phyloP scores from a whole-genome alignment of 208 protist species.

The Trypanosoma brucei region DNA sequence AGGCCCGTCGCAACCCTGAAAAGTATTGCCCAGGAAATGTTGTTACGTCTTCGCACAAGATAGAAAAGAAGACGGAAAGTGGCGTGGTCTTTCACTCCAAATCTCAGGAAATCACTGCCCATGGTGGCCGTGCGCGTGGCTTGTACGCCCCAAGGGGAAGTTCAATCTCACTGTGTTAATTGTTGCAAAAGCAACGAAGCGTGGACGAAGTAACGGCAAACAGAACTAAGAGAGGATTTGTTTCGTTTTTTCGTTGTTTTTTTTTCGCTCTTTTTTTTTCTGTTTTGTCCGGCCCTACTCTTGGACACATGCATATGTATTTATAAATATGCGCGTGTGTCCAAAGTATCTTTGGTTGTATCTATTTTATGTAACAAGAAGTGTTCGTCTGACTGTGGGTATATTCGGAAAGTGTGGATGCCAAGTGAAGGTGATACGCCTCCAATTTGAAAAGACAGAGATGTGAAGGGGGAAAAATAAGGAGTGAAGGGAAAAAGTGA shows the following conservation, averaged over 20 bases:
- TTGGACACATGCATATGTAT: neutral
- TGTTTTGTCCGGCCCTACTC: slow-evolving; percentile 1
- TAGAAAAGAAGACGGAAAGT: slow-evolving; percentile 43
- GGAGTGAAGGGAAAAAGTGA: neutral
- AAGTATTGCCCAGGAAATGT: neutral
- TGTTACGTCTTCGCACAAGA: slow-evolving; percentile 2
- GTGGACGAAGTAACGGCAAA: neutral
- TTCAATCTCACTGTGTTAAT: slow-evolving; percentile 3
- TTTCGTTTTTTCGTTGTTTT: slow-evolving; percentile 7
- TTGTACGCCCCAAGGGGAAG: slow-evolving; percentile 12
- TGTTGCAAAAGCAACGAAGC: neutral
- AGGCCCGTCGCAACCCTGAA: slow-evolving; percentile 1
- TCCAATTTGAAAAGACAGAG: neutral
- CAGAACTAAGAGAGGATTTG: neutral
- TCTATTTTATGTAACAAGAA: neutral
- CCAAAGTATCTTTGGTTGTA: too few relatives aligned
- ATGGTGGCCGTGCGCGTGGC: slow-evolving; percentile 11
- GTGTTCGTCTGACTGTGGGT: neutral
- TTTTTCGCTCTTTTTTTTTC: slow-evolving; percentile 16
- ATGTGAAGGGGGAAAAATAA: neutral
- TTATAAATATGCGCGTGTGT: neutral
- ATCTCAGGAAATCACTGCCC: neutral
- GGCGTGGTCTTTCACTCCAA: slow-evolving; percentile 29
- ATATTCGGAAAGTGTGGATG: neutral
- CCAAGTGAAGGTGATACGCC: neutral